Evolutionary conservation across 2,329 filamentous ascomycete species (phyloP).

Genomic region (Verticillium nonalfalfae): DNA sequence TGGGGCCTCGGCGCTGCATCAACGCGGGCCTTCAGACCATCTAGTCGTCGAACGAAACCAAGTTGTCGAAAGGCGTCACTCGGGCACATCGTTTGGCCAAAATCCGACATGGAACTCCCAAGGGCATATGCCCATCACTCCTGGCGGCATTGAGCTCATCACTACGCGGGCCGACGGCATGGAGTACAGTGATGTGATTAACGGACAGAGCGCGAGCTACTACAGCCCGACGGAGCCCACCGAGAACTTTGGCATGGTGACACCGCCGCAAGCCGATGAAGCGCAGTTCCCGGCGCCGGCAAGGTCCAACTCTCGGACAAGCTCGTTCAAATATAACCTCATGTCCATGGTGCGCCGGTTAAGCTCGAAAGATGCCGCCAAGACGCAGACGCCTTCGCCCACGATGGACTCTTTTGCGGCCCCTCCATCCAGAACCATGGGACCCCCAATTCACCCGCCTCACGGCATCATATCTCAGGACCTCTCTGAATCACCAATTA

Average conservation of each 20-base stretch:
- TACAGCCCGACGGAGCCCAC: conserved; percentile 33
- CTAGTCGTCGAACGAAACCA: conserved; percentile 1
- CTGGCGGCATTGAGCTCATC: conserved; percentile 8
- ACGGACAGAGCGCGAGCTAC: conserved; percentile 28
- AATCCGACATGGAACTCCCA: conserved; percentile 10
- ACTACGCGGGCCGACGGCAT: conserved; percentile 11
- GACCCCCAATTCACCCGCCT: background rate
- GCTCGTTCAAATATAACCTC: conserved; percentile 27
- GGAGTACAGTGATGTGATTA: conserved; percentile 10
- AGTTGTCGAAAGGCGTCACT: conserved; percentile 5
- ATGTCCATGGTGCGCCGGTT: conserved; percentile 26
- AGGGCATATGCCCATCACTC: conserved; percentile 7
- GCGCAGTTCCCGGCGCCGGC: conserved; percentile 3
- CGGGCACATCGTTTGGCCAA: conserved; percentile 7
- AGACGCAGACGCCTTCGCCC: background rate
- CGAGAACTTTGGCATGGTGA: conserved; percentile 32
- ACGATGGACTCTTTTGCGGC: background rate
- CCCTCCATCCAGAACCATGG: background rate
- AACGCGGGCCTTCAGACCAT: conserved; percentile 4
- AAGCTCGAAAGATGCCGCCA: conserved; percentile 13
- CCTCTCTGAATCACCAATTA: background rate
- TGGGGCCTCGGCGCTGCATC: conserved; percentile 1
- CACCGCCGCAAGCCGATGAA: conserved; percentile 15
- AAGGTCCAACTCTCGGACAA: conserved; percentile 22
- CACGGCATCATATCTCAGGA: background rate